Conservation (phyloP, 306 rosid genomes). For the Inga laurina region DNA sequence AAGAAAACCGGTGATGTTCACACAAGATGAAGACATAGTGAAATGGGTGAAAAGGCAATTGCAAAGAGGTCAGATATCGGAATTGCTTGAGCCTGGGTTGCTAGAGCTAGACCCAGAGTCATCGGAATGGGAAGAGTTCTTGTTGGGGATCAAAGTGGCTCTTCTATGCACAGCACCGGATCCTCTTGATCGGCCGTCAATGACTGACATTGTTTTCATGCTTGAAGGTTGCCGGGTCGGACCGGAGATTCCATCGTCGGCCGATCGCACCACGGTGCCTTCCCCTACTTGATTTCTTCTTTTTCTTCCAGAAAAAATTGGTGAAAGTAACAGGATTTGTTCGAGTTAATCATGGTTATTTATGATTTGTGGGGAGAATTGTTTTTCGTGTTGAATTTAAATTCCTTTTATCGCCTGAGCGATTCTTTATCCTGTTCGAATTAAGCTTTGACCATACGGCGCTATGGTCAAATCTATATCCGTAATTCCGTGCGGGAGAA, state of each 20-base stretch:
- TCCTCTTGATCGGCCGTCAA: conserved; percentile 83
- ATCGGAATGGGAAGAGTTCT: conserved; percentile 87
- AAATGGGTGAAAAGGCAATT: conserved; percentile 83
- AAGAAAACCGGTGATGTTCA: conserved; percentile 75
- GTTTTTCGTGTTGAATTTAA: neutral
- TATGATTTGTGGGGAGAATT: conserved; percentile 18
- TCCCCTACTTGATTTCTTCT: conserved; percentile 54
- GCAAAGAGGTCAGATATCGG: conserved; percentile 69
- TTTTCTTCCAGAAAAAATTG: neutral
- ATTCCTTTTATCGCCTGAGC: neutral
- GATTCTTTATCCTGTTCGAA: neutral
- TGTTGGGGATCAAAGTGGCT: conserved; percentile 79
- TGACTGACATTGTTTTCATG: conserved; percentile 84
- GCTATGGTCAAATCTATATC: conserved; percentile 36
- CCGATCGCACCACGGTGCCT: conserved; percentile 78
- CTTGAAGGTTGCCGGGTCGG: conserved; percentile 90
- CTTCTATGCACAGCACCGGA: conserved; percentile 84
- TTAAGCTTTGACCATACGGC: conserved; percentile 43
- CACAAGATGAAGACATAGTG: conserved; percentile 79
- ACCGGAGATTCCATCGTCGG: conserved; percentile 81
- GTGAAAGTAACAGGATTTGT: conserved; percentile 14
- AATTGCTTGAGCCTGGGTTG: conserved; percentile 78
- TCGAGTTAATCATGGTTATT: conserved; percentile 1
- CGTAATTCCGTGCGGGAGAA: conserved; percentile 14
- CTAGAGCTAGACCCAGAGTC: conserved; percentile 87